phyloP scores from a whole-genome alignment of 164 flowering plant species.

The Hamamelis virginiana region DNA sequence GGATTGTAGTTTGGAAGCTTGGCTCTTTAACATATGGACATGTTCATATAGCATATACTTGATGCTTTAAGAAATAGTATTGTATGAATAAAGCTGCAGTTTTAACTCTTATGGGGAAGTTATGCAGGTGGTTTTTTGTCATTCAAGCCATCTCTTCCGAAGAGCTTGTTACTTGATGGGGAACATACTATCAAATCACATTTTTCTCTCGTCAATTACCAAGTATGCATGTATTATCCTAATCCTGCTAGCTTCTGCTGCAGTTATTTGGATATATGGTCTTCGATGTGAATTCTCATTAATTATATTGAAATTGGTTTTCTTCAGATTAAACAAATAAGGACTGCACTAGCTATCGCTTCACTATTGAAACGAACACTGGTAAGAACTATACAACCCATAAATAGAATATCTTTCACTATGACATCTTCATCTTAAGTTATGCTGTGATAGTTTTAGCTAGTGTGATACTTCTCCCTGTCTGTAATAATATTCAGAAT shows the following conservation, averaged over 20 bases:
- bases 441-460: background rate
- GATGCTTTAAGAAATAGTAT: background rate
- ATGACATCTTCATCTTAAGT: background rate
- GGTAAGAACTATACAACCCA: conserved; percentile 46
- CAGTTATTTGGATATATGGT: conserved; percentile 1
- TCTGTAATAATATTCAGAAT: background rate
- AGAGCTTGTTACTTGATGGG: conserved; percentile 81
- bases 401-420: background rate
- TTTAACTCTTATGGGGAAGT: conserved; percentile 11
- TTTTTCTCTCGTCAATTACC: conserved; percentile 80
- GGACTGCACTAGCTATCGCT: conserved; percentile 90
- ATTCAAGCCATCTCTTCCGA: conserved; percentile 87
- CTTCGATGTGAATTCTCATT: conserved; percentile 3
- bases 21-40: no score
- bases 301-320: conserved; percentile 2
- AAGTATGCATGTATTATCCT: conserved; percentile 47
- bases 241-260: background rate
- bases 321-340: conserved; percentile 87
- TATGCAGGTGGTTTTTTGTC: conserved; percentile 92
- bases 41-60: background rate
- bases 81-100: background rate
- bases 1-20: no score
- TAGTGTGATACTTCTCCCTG: background rate
- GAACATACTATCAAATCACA: conserved; percentile 76
- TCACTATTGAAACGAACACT: conserved; percentile 79